Conservation (phyloP, 495 filamentous ascomycete species). For the Hyphodiscus hymeniophilus region DNA sequence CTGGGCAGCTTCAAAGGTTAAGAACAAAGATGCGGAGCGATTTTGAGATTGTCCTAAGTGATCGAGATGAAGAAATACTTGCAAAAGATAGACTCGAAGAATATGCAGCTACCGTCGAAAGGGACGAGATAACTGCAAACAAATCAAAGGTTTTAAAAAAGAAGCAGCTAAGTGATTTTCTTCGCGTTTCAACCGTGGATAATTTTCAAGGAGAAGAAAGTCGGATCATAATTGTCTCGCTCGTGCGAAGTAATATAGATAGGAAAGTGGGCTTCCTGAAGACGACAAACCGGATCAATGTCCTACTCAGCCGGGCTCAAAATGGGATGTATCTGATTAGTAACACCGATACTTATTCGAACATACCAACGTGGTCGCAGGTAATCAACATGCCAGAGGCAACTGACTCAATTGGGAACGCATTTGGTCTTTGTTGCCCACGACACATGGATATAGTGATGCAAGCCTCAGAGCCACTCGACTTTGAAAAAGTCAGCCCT, state of each 20-base stretch:
- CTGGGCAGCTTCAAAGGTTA: slow-evolving; percentile 62
- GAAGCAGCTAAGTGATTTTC: slow-evolving; percentile 43
- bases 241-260: slow-evolving; percentile 61
- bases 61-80: slow-evolving; percentile 57
- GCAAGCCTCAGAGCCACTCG: slow-evolving; percentile 30
- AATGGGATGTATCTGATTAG: slow-evolving; percentile 83
- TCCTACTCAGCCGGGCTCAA: slow-evolving; percentile 72
- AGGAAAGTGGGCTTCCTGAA: slow-evolving; percentile 59
- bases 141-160: too few species aligned
- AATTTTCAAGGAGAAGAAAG: slow-evolving; percentile 79
- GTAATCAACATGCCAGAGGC: slow-evolving; percentile 40
- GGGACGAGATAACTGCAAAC: too few species aligned
- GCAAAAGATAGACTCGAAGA: slow-evolving; percentile 36
- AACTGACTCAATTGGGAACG: slow-evolving; percentile 26
- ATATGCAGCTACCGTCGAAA: slow-evolving; percentile 5
- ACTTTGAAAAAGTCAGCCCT: slow-evolving; percentile 15
- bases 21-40: slow-evolving; percentile 36
- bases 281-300: slow-evolving; percentile 72
- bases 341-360: slow-evolving; percentile 32
- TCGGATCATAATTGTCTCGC: slow-evolving; percentile 72
- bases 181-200: slow-evolving; percentile 60
- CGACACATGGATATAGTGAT: slow-evolving; percentile 27
- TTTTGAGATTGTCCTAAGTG: slow-evolving; percentile 57
- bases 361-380: slow-evolving; percentile 7
- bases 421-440: slow-evolving; percentile 36